Percentiles rank a stretch among this genome's conserved stretches.
Conservation (phyloP, 192 early-diverging fungal genomes). For the Chytriomyces sp. region DNA sequence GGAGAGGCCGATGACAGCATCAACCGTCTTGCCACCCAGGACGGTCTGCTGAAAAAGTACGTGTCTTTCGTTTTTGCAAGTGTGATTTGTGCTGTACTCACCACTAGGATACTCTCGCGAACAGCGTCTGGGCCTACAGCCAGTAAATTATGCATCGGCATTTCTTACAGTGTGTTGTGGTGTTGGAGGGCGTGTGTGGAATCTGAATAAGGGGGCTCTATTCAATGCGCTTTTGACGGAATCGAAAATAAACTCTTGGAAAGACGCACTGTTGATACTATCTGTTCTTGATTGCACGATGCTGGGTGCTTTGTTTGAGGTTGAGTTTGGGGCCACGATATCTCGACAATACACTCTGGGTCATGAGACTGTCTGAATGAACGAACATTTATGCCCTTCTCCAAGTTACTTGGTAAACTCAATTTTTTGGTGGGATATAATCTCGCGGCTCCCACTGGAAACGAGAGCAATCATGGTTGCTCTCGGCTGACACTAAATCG, state of each 20-base stretch:
- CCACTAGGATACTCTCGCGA: constrained; percentile 4
- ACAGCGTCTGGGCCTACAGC: constrained; percentile 49
- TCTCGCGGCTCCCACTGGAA: too few species aligned
- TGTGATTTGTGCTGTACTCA: background rate
- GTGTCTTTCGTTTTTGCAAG: background rate
- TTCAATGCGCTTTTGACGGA: background rate
- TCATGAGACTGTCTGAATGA: too few species aligned
- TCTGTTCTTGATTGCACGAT: too few species aligned
- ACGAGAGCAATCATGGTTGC: too few species aligned
- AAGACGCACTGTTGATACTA: too few species aligned
- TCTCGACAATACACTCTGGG: too few species aligned
- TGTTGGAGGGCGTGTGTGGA: background rate
- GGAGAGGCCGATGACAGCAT: constrained; percentile 96
- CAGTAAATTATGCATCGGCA: constrained; percentile 32
- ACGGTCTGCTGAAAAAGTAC: constrained; percentile 70
- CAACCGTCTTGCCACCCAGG: constrained; percentile 86
- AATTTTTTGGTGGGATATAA: too few species aligned
- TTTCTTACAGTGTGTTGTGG: constrained; percentile 1
- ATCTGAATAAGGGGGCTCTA: background rate
- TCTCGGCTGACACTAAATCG: too few species aligned
- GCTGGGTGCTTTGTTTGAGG: too few species aligned
- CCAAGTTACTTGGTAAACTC: too few species aligned
- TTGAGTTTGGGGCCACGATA: too few species aligned
- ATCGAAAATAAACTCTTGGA: background rate
- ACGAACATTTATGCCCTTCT: too few species aligned